A percentile compares a stretch with the other conserved stretches of the same genome.
Evolutionary conservation across 2,329 filamentous ascomycete genomes (phyloP).

Genomic region (Cadophora sp.): DNA sequence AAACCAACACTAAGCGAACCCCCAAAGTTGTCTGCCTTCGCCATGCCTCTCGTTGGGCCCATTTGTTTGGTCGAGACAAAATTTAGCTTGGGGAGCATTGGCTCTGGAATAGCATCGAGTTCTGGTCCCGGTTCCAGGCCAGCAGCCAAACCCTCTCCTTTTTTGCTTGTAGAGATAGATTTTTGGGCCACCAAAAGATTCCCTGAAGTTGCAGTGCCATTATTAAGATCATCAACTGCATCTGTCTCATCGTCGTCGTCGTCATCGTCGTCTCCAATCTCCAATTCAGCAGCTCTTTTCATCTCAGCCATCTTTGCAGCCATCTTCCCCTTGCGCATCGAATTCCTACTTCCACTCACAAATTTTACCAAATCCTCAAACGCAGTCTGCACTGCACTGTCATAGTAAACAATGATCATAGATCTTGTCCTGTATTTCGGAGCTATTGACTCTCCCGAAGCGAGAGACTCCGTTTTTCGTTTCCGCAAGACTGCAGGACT

Average conservation of each 20-base stretch:
- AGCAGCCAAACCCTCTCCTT: slow-evolving; percentile 2
- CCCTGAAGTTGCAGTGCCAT: slow-evolving; percentile 25
- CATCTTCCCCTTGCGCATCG: slow-evolving; percentile 88
- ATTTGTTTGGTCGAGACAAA: slow-evolving; percentile 50
- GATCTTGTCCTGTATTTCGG: slow-evolving; percentile 68
- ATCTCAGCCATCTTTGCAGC: slow-evolving; percentile 75
- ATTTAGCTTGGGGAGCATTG: slow-evolving; percentile 44
- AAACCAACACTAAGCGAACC: slow-evolving; percentile 34
- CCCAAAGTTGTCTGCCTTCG: slow-evolving; percentile 28
- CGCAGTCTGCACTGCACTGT: slow-evolving; percentile 81
- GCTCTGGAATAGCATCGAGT: slow-evolving; percentile 39
- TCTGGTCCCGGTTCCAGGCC: slow-evolving; percentile 22
- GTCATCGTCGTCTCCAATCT: slow-evolving; percentile 57
- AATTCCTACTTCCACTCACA: slow-evolving; percentile 80
- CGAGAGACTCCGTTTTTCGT: slow-evolving; percentile 44
- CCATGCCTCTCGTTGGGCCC: slow-evolving; percentile 42
- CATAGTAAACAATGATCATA: slow-evolving; percentile 91
- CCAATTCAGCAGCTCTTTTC: slow-evolving; percentile 63
- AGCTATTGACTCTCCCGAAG: slow-evolving; percentile 39
- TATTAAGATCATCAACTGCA: slow-evolving; percentile 6
- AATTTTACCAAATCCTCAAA: slow-evolving; percentile 85
- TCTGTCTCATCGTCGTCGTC: slow-evolving; percentile 45
- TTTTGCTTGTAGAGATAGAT: slow-evolving; percentile 10
- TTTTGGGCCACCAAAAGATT: slow-evolving; percentile 37
- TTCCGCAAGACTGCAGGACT: slow-evolving; percentile 38